Evolutionary conservation across 768 basidiomycete genomes (phyloP).

Genomic region (Tylopilus plumbeoviolaceoides): DNA sequence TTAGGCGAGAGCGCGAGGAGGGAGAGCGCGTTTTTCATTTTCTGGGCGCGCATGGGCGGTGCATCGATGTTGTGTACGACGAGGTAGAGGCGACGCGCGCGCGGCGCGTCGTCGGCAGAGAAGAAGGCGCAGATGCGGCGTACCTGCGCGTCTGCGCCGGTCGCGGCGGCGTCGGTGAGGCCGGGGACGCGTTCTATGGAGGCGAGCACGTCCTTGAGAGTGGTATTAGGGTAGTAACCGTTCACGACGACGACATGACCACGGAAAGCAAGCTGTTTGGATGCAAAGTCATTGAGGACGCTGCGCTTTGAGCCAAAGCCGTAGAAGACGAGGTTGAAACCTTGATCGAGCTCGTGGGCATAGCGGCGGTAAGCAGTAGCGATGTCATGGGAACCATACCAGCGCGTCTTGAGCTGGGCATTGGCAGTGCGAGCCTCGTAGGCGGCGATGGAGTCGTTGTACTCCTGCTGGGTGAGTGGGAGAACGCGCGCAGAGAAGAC

Average conservation of each 20-base stretch:
- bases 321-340: conserved; percentile 86
- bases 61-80: conserved; percentile 90
- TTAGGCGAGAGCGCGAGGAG: conserved; percentile 68
- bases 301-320: conserved; percentile 86
- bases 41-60: conserved; percentile 57
- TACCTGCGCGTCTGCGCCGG: conserved; percentile 55
- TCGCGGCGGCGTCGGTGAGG: conserved; percentile 7
- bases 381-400: conserved; percentile 15
- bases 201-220: conserved; percentile 62
- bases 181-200: conserved; percentile 46
- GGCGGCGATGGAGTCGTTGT: conserved; percentile 32
- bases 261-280: conserved; percentile 44
- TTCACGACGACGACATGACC: conserved; percentile 80
- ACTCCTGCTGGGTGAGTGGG: conserved; percentile 67
- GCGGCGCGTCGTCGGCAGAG: conserved; percentile 32
- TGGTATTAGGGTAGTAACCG: conserved; percentile 67
- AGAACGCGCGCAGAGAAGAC: conserved; percentile 74
- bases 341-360: conserved; percentile 67
- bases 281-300: conserved; percentile 73
- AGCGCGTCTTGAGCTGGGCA: conserved; percentile 13
- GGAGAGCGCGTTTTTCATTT: conserved; percentile 62
- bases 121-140: conserved; percentile 66
- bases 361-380: conserved; percentile 52
- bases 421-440: conserved; percentile 17
- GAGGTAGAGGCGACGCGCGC: conserved; percentile 57